phyloP scores from a whole-genome alignment of 257 asterid species.

The Linaria vulgaris region DNA sequence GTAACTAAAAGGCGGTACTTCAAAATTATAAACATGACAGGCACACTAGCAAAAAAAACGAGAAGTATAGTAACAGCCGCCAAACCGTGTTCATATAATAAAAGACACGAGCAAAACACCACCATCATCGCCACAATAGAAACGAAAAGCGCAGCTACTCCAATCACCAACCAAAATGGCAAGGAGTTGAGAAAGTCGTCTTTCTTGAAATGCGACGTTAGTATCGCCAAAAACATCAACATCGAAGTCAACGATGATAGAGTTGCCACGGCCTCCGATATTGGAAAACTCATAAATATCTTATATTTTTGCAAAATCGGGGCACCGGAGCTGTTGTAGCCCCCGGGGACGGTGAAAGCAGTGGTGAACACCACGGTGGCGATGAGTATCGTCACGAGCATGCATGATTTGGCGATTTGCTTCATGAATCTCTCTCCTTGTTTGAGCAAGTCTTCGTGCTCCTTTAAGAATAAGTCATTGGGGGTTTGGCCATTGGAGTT shows the following conservation, averaged over 20 bases:
- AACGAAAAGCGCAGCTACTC: constrained; percentile 32
- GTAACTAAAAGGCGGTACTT: constrained; percentile 26
- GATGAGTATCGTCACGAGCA: constrained; percentile 37
- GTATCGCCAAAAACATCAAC: constrained; percentile 38
- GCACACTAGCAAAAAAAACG: constrained; percentile 22
- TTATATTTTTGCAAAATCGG: constrained; percentile 24
- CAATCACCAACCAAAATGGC: constrained; percentile 36
- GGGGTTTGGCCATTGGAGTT: constrained; percentile 29
- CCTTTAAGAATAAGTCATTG: constrained; percentile 11
- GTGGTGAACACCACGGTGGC: constrained; percentile 41
- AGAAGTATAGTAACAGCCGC: neutral
- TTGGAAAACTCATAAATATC: constrained; percentile 26
- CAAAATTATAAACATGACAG: constrained; percentile 25
- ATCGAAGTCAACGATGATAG: constrained; percentile 33
- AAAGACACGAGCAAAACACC: constrained; percentile 24
- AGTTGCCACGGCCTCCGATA: constrained; percentile 35
- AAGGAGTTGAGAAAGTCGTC: constrained; percentile 29
- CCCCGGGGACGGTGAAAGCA: constrained; percentile 42
- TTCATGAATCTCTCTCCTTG: constrained; percentile 43
- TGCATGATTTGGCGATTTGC: constrained; percentile 34
- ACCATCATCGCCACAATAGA: constrained; percentile 40
- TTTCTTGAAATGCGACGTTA: constrained; percentile 36
- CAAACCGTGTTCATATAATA: constrained; percentile 29
- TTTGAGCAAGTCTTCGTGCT: constrained; percentile 28
- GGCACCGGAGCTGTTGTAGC: constrained; percentile 30